Base-by-base conservation (phyloP, 345 rosid genomes). In the Syzygium aromaticum region DNA sequence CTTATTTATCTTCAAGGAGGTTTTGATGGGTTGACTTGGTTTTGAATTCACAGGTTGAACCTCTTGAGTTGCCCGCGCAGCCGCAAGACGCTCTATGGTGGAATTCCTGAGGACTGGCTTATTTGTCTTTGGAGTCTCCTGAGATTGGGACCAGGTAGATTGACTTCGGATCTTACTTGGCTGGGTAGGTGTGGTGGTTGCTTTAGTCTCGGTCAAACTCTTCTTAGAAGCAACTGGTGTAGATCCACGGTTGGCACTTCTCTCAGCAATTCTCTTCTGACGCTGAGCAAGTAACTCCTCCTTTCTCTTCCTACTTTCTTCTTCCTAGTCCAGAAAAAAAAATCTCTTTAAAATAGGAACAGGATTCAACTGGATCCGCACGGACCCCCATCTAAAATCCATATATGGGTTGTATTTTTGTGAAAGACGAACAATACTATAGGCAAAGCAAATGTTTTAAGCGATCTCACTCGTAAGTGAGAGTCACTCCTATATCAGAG, bases 231-330 rank as follows among this genome's bases (percentile, higher is more conserved):
- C 28, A 57, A 86, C 59, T 11, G 93, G 57, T 88, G 84, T 73
- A 87, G 85, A 21, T 86, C 92, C 95, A 84, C 86, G 88, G 40
- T 90, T 89, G 80, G 93, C 67, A 90, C 98, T 95, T 94, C 96
- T 96, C 91, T 93, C 98, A 49, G 99, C 95, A 73, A 98, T 98
- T 91, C 99, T 95, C 94, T 94, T 95, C 93, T 95, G 99, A 77
- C 99, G 94, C 89, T 95, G 96, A 88, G 93, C 87, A 84, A 89
- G 59, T 88, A 94, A 90, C 90, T 95, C 98, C 91, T 95, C 99
- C 93, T 86, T 93, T 92, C 94, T 95, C 93, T 90, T 98, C 88
- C 92, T 93, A 25, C 89, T 95, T 88, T 95, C 96, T 91, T 98
- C 98, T 92, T 98, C 99, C 99, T 98, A 85, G 54, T 84, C 54